Base-by-base conservation (phyloP, 2,329 filamentous ascomycete genomes). In the Colletotrichum liaoningense region DNA sequence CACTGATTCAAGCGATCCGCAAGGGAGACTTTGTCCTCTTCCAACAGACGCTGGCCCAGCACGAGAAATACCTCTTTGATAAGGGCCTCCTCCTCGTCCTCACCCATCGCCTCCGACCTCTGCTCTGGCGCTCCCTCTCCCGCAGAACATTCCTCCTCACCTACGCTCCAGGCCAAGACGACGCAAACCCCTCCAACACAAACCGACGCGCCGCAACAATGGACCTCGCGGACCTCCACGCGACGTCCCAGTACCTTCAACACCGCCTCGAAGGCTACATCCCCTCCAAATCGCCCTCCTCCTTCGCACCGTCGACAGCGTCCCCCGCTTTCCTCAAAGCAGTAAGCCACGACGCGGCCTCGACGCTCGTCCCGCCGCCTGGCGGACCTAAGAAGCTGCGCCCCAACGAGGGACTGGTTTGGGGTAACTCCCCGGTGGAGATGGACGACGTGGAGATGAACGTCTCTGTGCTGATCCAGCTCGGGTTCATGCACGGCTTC, bases 121-220 rank as follows among this genome's bases (percentile, higher is more conserved):
- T 97, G 2, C 90, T 97, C 14, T 98, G 95, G 95, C 91, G 96
- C 16, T 93, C 93, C 1, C 88, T 98, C 7, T 90, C 93, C 22
- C 90, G 95, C 35, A 93, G 92, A 76, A 91, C 92, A 0, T 98
- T 97, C 81, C 84, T 96, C 11, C 86, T 97, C 14, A 93, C 91
- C 19, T 97, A 95, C 75, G 88, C 91, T n/a, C 90, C 91, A 54
- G 93, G 93, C 1, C 86, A 85, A 69, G 87, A 84, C 79, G 84
- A 78, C 77, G 82, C 64, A 9, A 79, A 77, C 63, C 58, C 26
- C 88, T 49, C 69, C 65, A 63, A 67, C 46, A 58, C 71, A 35
- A 70, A 68, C 3, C 91, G 88, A 77, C 89, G 88, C 77, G 92
- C 95, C 3, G 93, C 95, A 0, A 94, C 93, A 0, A 86, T 98